phyloP scores from a whole-genome alignment of 495 filamentous ascomycete species.

The Hypoxylon crocopeplum region DNA sequence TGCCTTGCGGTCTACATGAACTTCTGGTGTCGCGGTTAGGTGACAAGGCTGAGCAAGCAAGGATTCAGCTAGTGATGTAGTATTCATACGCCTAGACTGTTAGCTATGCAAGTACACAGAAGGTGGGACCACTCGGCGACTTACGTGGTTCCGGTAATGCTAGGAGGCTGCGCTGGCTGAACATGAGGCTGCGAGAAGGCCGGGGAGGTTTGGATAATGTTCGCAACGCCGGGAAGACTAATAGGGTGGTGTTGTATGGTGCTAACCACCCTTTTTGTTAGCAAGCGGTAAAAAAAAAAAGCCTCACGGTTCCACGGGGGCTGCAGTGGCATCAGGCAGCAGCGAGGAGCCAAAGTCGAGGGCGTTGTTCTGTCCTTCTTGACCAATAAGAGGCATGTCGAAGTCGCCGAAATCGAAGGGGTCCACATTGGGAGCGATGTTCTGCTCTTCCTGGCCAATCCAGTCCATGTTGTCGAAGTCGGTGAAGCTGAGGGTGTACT shows the following conservation, averaged over 20 bases:
- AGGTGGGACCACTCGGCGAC: no score
- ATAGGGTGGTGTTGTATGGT: no score
- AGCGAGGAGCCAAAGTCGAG: conserved; percentile 62
- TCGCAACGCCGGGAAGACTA: no score
- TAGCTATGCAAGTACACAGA: no score
- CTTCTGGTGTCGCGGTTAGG: neutral
- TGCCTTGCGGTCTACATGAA: neutral
- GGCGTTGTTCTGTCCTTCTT: conserved; percentile 9
- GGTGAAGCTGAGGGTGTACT: no score
- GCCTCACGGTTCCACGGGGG: conserved; percentile 29
- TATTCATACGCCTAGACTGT: no score
- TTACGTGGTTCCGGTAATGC: neutral
- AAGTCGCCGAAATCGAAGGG: conserved; percentile 62
- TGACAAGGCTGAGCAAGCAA: neutral
- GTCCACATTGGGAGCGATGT: neutral
- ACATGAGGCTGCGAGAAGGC: neutral
- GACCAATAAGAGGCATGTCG: conserved; percentile 45
- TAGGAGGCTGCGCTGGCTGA: neutral
- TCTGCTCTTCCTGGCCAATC: neutral
- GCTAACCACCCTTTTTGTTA: conserved; percentile 44
- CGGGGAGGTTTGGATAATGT: no score
- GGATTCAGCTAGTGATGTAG: no score
- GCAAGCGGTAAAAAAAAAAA: conserved; percentile 43
- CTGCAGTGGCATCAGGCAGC: conserved; percentile 21
- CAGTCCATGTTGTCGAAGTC: conserved; percentile 56